Evolutionary conservation across 2,329 filamentous ascomycete species (phyloP).

Genomic region (Fusarium nanum): DNA sequence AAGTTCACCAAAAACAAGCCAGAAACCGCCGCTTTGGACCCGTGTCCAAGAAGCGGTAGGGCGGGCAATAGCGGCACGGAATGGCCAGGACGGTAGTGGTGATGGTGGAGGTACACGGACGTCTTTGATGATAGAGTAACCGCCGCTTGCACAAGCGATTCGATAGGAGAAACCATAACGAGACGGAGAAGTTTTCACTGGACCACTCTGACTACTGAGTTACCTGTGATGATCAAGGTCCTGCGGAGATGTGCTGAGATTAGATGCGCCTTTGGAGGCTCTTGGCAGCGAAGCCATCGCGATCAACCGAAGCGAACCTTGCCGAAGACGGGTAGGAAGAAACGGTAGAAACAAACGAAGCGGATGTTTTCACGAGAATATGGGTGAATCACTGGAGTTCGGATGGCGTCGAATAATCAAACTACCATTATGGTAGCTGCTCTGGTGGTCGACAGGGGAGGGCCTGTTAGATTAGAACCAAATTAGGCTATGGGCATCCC

Average conservation of each 20-base stretch:
- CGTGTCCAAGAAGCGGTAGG: slow-evolving; percentile 26
- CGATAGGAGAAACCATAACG: slow-evolving; percentile 16
- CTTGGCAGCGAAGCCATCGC: slow-evolving; percentile 21
- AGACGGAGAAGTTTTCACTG: slow-evolving; percentile 17
- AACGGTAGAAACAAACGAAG: slow-evolving; percentile 35
- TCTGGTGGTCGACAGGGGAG: slow-evolving; percentile 28
- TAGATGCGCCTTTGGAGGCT: slow-evolving; percentile 11
- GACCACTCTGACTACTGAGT: neutral
- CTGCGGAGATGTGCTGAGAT: slow-evolving; percentile 18
- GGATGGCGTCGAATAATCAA: slow-evolving; percentile 11
- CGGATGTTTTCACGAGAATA: slow-evolving; percentile 14
- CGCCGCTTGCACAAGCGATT: slow-evolving; percentile 10
- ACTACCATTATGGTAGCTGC: slow-evolving; percentile 29
- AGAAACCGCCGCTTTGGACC: slow-evolving; percentile 6
- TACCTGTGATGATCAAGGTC: slow-evolving; percentile 14
- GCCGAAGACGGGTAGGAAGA: slow-evolving; percentile 24
- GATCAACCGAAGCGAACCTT: slow-evolving; percentile 7
- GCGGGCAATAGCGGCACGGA: slow-evolving; percentile 17
- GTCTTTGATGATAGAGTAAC: slow-evolving; percentile 3
- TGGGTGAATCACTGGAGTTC: slow-evolving; percentile 12
- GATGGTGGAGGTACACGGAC: slow-evolving; percentile 23
- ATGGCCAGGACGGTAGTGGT: slow-evolving; percentile 28
- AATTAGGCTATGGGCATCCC: slow-evolving; percentile 36
- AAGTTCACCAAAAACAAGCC: slow-evolving; percentile 5
- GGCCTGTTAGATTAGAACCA: slow-evolving; percentile 31